Percentiles rank a stretch among this genome's conserved stretches.
Evolutionary conservation across 2,329 filamentous ascomycete genomes (phyloP).

Genomic region (Colletotrichum salicis): DNA sequence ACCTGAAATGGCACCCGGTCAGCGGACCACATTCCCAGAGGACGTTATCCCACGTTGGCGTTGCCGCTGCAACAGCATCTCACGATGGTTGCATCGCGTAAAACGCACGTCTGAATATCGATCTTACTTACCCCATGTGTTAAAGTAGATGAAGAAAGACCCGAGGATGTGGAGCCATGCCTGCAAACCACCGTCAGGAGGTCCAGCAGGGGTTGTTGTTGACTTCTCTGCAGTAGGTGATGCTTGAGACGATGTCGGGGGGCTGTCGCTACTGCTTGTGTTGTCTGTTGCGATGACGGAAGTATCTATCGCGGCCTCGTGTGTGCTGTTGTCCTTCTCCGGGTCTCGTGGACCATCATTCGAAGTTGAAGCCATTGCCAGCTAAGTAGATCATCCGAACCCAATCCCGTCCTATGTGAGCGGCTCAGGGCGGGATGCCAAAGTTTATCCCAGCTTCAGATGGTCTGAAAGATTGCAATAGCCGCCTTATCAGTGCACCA

Average conservation of each 20-base stretch:
- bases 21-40: background rate
- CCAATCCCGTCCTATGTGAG: background rate
- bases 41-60: background rate
- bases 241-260: conserved; percentile 18
- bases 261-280: background rate
- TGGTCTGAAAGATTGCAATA: background rate
- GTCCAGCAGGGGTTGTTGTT: conserved; percentile 4
- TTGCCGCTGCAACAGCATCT: background rate
- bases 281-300: background rate
- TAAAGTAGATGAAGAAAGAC: conserved; percentile 61
- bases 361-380: conserved; percentile 16
- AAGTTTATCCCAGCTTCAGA: background rate
- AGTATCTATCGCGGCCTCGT: background rate
- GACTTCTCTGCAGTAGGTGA: conserved; percentile 23
- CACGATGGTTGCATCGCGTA: conserved; percentile 5
- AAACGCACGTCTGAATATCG: background rate
- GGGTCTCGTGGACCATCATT: background rate
- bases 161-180: conserved; percentile 62
- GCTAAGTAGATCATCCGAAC: background rate
- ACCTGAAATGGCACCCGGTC: conserved; percentile 40
- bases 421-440: background rate
- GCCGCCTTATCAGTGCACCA: background rate
- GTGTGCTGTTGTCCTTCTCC: conserved; percentile 1
- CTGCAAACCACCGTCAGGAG: conserved; percentile 42
- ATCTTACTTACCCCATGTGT: conserved; percentile 43